Percentiles rank a stretch among this genome's conserved stretches.
Evolutionary conservation across 2,329 filamentous ascomycete species (phyloP).

Genomic region (Ophiosphaerella korrae): DNA sequence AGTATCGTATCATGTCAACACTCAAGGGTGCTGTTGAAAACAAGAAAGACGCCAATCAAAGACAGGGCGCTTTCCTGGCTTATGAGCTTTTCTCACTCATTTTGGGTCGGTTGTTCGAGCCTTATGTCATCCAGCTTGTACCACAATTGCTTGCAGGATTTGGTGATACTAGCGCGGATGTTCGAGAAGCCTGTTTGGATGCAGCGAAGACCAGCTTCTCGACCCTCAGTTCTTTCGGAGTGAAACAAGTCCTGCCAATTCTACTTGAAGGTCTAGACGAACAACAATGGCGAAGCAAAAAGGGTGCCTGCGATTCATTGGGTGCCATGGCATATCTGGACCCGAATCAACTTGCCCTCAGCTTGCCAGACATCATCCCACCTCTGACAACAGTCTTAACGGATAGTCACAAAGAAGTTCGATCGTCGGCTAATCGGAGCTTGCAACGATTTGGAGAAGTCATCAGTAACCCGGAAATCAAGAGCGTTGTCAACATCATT

Average conservation of each 20-base stretch:
- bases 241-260: constrained; percentile 91
- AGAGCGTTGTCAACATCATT: constrained; percentile 85
- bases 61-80: constrained; percentile 85
- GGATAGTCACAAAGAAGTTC: constrained; percentile 97
- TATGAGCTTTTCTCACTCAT: constrained; percentile 89
- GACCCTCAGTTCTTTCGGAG: constrained; percentile 90
- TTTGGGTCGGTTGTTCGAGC: constrained; percentile 88
- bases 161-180: constrained; percentile 84
- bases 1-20: constrained; percentile 83
- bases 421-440: constrained; percentile 88
- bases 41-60: constrained; percentile 87
- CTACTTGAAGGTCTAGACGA: constrained; percentile 92
- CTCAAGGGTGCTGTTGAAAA: constrained; percentile 87
- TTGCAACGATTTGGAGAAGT: constrained; percentile 98
- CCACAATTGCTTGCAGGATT: constrained; percentile 89
- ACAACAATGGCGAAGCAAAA: constrained; percentile 96
- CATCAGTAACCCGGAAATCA: constrained; percentile 96
- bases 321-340: constrained; percentile 99
- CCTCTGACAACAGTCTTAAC: constrained; percentile 92
- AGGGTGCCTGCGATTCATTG: constrained; percentile 93
- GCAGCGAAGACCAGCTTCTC: constrained; percentile 94
- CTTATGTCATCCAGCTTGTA: constrained; percentile 94
- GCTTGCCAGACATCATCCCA: constrained; percentile 94
- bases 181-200: constrained; percentile 89
- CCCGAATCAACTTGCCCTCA: constrained; percentile 89